Base-by-base conservation (phyloP, 345 rosid genomes). In the Heritiera fomes region DNA sequence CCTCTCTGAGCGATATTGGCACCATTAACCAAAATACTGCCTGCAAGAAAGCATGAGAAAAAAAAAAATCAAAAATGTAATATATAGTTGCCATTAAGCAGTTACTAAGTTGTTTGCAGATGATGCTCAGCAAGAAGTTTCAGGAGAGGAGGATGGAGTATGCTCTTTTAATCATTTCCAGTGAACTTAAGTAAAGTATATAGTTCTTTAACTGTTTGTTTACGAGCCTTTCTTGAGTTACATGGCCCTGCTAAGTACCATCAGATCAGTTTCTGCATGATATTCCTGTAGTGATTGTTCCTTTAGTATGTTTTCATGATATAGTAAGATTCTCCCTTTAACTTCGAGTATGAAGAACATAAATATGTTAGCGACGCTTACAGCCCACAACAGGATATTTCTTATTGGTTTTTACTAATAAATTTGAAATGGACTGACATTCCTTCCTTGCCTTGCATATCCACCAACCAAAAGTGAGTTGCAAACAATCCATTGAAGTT, bases 21-120 rank as follows among this genome's bases (percentile, higher is more conserved):
- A 86, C 80, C 23, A 86, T 49, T 58, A 86, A 49, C 91, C 87
- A 88, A 59, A 86, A 83, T 12, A 78, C 77, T 10, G 80, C 82
- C 86, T 88, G 85, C 85, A 65, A 72, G 14, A 43, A 17, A 61
- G 23, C 71, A 75, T 30, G 7, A 52, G 28, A 23, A 23, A 76
- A 17, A 23, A 76, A 17, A 75, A 14, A 2, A 41, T 20, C 89
- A 84, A 52, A 73, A 34, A 6, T 53, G 23, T n/a, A 43, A 10
- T 11, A 69, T 58, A 18, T n/a, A n/a, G 38, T 18, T 41, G 20
- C 10, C 72, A 43, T 49, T 34, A 3, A 34, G 38, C 38, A 34
- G 3, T 34, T 34, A 34, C 38, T 34, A 34, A 34, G 38, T 23
- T 23, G 38, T 34, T 34, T 34, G 38, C 28, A 23, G 28, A 23